These are phyloP conservation scores for Leccinum aurantiacum DNA, from an alignment of 768 basidiomycete genomes.

Conservation along the genomic window DNA sequence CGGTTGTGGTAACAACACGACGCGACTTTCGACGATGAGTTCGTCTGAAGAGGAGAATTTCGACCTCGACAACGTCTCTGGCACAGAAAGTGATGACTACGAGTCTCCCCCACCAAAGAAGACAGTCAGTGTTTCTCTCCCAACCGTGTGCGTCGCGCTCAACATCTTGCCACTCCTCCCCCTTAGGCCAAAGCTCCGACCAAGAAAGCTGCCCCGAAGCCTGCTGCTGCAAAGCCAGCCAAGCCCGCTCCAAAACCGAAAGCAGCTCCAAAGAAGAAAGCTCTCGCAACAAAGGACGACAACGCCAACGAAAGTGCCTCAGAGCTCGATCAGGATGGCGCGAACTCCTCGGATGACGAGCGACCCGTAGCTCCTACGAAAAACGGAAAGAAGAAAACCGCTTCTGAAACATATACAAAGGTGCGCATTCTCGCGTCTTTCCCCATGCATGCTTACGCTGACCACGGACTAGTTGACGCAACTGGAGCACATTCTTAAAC, in stretches of 20 bases:
- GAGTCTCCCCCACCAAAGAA: slow-evolving; percentile 56
- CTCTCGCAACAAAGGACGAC: slow-evolving; percentile 63
- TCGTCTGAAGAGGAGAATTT: slow-evolving; percentile 74
- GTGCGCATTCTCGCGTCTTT: slow-evolving; percentile 40
- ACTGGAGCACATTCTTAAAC: slow-evolving; percentile 90
- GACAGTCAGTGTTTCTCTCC: slow-evolving; percentile 27
- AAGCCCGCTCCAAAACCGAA: slow-evolving; percentile 53
- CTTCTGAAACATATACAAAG: slow-evolving; percentile 89
- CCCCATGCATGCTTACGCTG: not conserved
- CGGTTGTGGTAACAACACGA: not conserved
- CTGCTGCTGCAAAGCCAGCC: slow-evolving; percentile 40
- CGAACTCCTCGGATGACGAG: slow-evolving; percentile 37
- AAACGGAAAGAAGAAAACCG: slow-evolving; percentile 75
- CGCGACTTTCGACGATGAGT: slow-evolving; percentile 51
- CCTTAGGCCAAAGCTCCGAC: slow-evolving; percentile 35
- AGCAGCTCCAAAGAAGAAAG: slow-evolving; percentile 64
- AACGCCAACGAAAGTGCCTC: slow-evolving; percentile 52
- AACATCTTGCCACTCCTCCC: slow-evolving; percentile 20
- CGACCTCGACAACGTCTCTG: slow-evolving; percentile 56
- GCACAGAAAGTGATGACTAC: slow-evolving; percentile 66
- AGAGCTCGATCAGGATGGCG: slow-evolving; percentile 41
- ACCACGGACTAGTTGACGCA: slow-evolving; percentile 68
- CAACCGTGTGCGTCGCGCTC: slow-evolving; percentile 4
- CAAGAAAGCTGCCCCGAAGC: slow-evolving; percentile 44
- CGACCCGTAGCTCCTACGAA: slow-evolving; percentile 26